Conservation (phyloP, 179 eudicot genomes). For the Camellia oleifera region DNA sequence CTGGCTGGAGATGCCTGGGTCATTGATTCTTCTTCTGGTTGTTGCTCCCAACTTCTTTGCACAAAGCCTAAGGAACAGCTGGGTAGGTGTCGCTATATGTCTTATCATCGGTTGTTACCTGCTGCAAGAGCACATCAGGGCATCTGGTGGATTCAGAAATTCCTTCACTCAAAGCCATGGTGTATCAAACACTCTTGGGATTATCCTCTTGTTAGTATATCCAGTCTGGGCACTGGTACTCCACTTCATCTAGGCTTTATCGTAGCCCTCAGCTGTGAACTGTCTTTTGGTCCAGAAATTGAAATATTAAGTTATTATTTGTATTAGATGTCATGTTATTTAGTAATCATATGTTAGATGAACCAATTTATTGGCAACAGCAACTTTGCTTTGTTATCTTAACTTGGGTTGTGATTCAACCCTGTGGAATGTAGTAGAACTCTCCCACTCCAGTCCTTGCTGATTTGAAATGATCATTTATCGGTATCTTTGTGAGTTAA, state of each 20-base stretch:
- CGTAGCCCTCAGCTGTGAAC: neutral
- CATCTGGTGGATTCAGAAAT: conserved; percentile 92
- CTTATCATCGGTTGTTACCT: conserved; percentile 76
- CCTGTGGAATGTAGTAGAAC: no score
- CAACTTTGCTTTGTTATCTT: neutral
- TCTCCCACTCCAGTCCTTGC: no score
- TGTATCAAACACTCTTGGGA: conserved; percentile 86
- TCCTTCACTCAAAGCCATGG: conserved; percentile 82
- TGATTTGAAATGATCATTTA: no score
- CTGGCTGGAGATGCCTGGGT: conserved; percentile 87
- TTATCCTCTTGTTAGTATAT: conserved; percentile 61
- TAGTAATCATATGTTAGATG: neutral
- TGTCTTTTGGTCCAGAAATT: neutral
- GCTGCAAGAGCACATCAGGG: conserved; percentile 92
- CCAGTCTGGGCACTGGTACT: conserved; percentile 71
- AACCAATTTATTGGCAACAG: neutral
- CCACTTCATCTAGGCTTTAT: conserved; percentile 26
- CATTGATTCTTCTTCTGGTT: conserved; percentile 76
- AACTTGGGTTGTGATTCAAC: no score
- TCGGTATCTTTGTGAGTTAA: no score
- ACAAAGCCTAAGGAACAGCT: conserved; percentile 33
- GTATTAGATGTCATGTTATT: neutral
- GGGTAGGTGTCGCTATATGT: conserved; percentile 60
- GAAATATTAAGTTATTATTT: neutral
- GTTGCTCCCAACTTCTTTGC: conserved; percentile 81